Base-by-base conservation (phyloP, 2,329 filamentous ascomycete species). In the Plenodomus lindquistii region DNA sequence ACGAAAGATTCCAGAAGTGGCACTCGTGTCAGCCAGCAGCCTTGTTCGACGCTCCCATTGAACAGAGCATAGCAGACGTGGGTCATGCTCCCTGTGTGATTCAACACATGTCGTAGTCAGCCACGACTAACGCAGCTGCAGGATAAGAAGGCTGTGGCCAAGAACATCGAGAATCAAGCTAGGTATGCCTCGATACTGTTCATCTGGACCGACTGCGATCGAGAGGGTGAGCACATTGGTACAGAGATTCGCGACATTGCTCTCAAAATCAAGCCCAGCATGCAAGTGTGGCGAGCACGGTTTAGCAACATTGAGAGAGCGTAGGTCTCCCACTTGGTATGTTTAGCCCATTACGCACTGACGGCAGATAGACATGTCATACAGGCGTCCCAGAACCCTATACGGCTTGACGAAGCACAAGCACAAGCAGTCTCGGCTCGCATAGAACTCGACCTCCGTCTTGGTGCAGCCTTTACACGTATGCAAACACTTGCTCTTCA, bases 151-250 rank as follows among this genome's bases (percentile, higher is more conserved):
- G 76, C 81, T 1, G 87, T 99, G 54, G 91, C 92, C 9, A 81
- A 85, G 24, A 99, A 99, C 66, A 94, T 99, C 63, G 83, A 87
- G 59, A 77, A 81, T 1, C 87, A 96, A 71, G 93, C 94, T 16
- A 81, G 81, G 51, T 81, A 82, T 67, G 81, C 85, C n/a, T 82
- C 80, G 46, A 84, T 86, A 11, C 79, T 99, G 24, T 93, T 95
- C 72, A 97, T 99, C 62, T 99, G 94, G 94, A 99, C 94, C 0
- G 94, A 99, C 80, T 97, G 94, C 73, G 94, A 99, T 78, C 85
- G 92, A 46, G 94, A 99, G 79, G 94, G 94, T 29, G 94, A 99
- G 71, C 89, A 97, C 67, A 99, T 99, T 59, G 94, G 94, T 6
- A 82, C 88, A 34, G 93, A 99, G 71, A 93, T 99, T 52, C 86